Conservation (phyloP, 208 protist species). For the Leishmania tarentolae region DNA sequence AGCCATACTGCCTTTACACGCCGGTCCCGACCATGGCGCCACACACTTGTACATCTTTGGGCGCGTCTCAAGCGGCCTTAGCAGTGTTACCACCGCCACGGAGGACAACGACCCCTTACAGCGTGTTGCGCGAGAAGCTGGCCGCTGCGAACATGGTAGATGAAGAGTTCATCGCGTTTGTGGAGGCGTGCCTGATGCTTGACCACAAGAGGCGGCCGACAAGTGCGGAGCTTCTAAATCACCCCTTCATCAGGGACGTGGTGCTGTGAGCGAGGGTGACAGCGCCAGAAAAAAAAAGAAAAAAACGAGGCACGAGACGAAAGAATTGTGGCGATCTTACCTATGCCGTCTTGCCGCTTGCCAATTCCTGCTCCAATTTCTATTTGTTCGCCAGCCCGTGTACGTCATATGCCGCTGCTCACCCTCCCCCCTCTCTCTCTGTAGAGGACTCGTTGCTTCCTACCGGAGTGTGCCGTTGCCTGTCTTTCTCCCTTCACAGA, state of each 20-base stretch:
- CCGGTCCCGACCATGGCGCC: constrained; percentile 45
- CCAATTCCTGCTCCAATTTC: neutral
- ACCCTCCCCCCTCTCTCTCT: neutral
- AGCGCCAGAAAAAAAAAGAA: neutral
- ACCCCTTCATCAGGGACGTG: constrained; percentile 84
- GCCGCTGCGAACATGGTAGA: constrained; percentile 71
- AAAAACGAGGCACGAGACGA: neutral
- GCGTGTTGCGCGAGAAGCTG: constrained; percentile 76
- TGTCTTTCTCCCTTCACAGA: neutral
- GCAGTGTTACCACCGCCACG: constrained; percentile 3
- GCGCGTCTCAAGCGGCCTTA: constrained; percentile 9
- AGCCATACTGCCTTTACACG: constrained; percentile 83
- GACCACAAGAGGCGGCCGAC: constrained; percentile 85
- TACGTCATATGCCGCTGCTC: neutral
- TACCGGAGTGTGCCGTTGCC: neutral
- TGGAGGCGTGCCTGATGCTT: constrained; percentile 83
- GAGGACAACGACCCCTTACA: constrained; percentile 46
- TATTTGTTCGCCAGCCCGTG: neutral
- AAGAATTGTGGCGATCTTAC: neutral
- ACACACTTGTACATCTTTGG: constrained; percentile 27
- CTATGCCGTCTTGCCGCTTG: neutral
- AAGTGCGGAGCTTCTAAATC: constrained; percentile 73
- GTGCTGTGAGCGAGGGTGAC: constrained; percentile 25
- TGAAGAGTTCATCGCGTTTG: constrained; percentile 85
- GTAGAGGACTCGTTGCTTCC: neutral